These are phyloP conservation scores for Bifiguratus adelaidae DNA, from an alignment of 192 early-diverging fungal genomes.

Conservation along the genomic window DNA sequence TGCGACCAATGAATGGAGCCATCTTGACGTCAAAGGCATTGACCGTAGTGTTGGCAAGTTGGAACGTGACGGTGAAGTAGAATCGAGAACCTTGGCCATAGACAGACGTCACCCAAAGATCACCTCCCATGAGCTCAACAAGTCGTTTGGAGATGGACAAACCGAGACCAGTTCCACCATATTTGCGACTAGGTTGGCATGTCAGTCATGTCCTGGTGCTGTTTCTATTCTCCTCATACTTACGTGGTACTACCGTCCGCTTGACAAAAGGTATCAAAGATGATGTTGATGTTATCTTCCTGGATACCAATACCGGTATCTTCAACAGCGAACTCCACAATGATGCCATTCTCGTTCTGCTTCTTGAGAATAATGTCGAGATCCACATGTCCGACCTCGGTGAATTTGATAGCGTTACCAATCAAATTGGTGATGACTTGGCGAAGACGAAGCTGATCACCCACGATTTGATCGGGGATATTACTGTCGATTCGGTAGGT, in stretches of 20 bases:
- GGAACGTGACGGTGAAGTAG: slow-evolving; percentile 59
- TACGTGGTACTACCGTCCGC: slow-evolving; percentile 69
- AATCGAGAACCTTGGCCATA: slow-evolving; percentile 69
- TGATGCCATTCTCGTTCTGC: slow-evolving; percentile 25
- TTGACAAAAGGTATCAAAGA: slow-evolving; percentile 79
- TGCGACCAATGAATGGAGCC: slow-evolving; percentile 48
- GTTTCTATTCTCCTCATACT: no score
- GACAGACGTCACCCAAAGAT: slow-evolving; percentile 66
- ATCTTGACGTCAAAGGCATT: slow-evolving; percentile 34
- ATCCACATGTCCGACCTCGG: slow-evolving; percentile 56
- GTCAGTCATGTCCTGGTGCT: not conserved
- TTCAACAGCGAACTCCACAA: slow-evolving; percentile 54
- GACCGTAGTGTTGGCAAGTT: slow-evolving; percentile 16
- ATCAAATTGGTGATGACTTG: slow-evolving; percentile 79
- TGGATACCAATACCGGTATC: slow-evolving; percentile 85
- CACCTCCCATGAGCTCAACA: slow-evolving; percentile 65
- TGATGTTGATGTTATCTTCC: slow-evolving; percentile 58
- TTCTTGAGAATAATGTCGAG: slow-evolving; percentile 34
- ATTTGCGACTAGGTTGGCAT: slow-evolving; percentile 40
- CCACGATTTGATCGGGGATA: slow-evolving; percentile 60
- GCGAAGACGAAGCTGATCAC: slow-evolving; percentile 62
- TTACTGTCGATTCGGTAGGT: slow-evolving; percentile 55
- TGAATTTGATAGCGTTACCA: slow-evolving; percentile 84
- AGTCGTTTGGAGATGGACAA: slow-evolving; percentile 75
- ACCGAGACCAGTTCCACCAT: slow-evolving; percentile 79